phyloP scores from a whole-genome alignment of 106 monocot genomes.

The Platanthera zijinensis region DNA sequence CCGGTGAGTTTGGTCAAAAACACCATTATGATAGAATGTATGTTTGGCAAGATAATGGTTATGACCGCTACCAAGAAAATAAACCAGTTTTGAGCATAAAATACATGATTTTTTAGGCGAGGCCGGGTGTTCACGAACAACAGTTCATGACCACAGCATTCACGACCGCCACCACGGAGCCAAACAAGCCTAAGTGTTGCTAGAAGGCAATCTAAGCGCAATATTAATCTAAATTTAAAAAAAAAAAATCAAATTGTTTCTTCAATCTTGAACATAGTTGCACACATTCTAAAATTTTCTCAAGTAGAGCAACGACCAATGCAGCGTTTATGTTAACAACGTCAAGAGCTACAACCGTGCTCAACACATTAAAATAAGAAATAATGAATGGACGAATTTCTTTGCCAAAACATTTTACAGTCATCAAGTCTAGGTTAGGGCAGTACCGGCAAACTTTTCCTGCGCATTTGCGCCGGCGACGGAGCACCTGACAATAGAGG shows the following conservation, averaged over 20 bases:
- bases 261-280: not conserved
- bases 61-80: not conserved
- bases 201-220: not conserved
- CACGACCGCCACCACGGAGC: not conserved
- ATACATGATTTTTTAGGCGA: not conserved
- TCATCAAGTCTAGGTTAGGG: not conserved
- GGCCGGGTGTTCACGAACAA: too few species aligned
- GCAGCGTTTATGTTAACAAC: not conserved
- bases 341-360: not conserved
- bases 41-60: not conserved
- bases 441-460: conserved; percentile 16
- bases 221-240: not conserved
- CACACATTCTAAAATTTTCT: not conserved
- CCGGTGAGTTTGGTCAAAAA: too few species aligned
- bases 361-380: not conserved
- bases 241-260: not conserved
- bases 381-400: not conserved
- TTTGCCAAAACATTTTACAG: not conserved
- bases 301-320: not conserved
- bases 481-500: conserved; percentile 21
- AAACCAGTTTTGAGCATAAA: not conserved
- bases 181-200: not conserved
- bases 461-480: not conserved
- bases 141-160: too few species aligned
- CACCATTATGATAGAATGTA: not conserved